Percentiles rank a stretch among this genome's conserved stretches.
Evolutionary conservation across 192 early-diverging fungal species (phyloP).

Genomic region (Linderina pennispora): DNA sequence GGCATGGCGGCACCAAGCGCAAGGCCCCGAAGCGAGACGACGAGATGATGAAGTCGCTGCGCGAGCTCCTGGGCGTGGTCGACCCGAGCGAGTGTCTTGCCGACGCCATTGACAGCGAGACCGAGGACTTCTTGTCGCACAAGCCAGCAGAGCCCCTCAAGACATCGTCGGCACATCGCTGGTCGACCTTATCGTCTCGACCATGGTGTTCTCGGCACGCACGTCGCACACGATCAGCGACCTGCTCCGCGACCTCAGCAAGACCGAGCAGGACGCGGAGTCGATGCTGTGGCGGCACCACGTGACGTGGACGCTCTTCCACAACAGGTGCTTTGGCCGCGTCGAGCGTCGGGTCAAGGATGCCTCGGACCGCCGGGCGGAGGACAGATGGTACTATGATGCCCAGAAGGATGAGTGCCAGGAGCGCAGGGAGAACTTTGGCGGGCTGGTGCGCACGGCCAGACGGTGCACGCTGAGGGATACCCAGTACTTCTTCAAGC

Average conservation of each 20-base stretch:
- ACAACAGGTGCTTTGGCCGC: slow-evolving; percentile 44
- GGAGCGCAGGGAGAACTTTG: slow-evolving; percentile 42
- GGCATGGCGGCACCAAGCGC: neutral
- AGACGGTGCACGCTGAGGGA: slow-evolving; percentile 50
- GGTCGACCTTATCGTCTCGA: slow-evolving; percentile 32
- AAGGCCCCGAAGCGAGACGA: slow-evolving; percentile 15
- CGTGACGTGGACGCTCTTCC: slow-evolving; percentile 34
- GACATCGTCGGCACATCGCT: slow-evolving; percentile 14
- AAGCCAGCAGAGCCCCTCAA: slow-evolving; percentile 14
- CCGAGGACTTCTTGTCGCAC: slow-evolving; percentile 27
- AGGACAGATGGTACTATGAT: slow-evolving; percentile 51
- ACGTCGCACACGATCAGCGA: slow-evolving; percentile 49
- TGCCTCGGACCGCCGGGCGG: slow-evolving; percentile 41
- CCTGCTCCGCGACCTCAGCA: slow-evolving; percentile 41
- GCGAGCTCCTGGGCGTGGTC: slow-evolving; percentile 43
- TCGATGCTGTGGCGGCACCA: slow-evolving; percentile 31
- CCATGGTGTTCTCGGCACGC: slow-evolving; percentile 49
- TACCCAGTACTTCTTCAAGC: slow-evolving; percentile 51
- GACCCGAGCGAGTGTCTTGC: slow-evolving; percentile 46
- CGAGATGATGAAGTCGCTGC: slow-evolving; percentile 40
- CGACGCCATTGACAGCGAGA: slow-evolving; percentile 44
- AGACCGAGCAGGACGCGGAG: slow-evolving; percentile 12
- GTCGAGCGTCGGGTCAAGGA: slow-evolving; percentile 49
- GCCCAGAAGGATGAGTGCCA: slow-evolving; percentile 33
- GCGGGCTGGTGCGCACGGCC: slow-evolving; percentile 45